Evolutionary conservation across 2,329 filamentous ascomycete species (phyloP), one percentile per base, ranked within the genome.

Genomic region (Ambrosiella cleistominuta): DNA sequence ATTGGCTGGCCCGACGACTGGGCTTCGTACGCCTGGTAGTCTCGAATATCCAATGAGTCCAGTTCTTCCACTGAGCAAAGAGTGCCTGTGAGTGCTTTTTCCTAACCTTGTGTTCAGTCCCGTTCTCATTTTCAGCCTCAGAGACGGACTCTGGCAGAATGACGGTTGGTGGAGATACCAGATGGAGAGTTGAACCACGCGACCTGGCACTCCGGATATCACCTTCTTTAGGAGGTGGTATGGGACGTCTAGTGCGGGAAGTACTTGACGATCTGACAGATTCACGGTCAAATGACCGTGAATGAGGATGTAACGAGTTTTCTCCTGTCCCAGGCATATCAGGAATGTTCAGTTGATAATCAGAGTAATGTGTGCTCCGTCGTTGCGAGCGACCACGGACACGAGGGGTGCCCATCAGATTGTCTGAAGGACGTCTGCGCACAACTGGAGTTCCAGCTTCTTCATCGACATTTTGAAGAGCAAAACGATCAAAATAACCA

Each of bases 221-320:
- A 12, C 81, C 80, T 67, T 96, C 90, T 68, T 96, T 96, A 1
- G 91, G 89, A 47, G 91, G 91, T 8, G 86, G 87, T 45, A 87
- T 75, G 5, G 90, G 81, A 42, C 78, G 84, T 53, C 87, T 82
- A 61, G 86, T 82, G 61, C 85, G 76, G 37, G 88, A 89, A 11
- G 88, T 88, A 65, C 86, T 89, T 19, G 78, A 78, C 15, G 85
- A 90, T 39, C 87, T 79, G 57, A 85, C 74, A 4, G 83, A 84
- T 66, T 88, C 83, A 66, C 91, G 91, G 65, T 93, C 86, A 56
- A 91, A 74, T 0, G 88, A 85, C 1, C 81, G 81, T 3, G 86
- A 86, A 44, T 60, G 44, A 2, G 59, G 56, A 3, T 57, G n/a
- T 71, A 70, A 8, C 70, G 72, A 56, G 39, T 37, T 45, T 27